Evolutionary conservation across 768 basidiomycete genomes (phyloP).

Genomic region (Clitopilus hobsonii): DNA sequence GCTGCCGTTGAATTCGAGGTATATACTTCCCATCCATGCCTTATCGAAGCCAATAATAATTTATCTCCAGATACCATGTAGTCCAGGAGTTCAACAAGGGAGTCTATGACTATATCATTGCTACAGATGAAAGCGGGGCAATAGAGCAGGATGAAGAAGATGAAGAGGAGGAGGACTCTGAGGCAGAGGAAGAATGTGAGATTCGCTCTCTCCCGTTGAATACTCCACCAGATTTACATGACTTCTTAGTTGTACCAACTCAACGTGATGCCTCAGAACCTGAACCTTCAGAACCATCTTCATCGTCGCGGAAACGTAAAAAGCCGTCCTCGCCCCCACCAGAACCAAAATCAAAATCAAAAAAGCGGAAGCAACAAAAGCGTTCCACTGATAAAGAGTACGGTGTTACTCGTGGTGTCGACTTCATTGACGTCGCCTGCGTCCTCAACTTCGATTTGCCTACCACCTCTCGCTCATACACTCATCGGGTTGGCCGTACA

Average conservation of each 20-base stretch:
- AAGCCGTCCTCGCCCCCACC: slow-evolving; percentile 35
- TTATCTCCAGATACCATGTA: slow-evolving; percentile 70
- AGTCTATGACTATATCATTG: slow-evolving; percentile 97
- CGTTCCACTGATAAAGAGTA: slow-evolving; percentile 65
- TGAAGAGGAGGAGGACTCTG: slow-evolving; percentile 41
- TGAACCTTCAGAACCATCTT: slow-evolving; percentile 13
- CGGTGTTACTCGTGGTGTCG: slow-evolving; percentile 92
- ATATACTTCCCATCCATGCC: slow-evolving; percentile 1
- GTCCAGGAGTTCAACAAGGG: slow-evolving; percentile 99
- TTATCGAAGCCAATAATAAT: neutral
- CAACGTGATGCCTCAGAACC: slow-evolving; percentile 37
- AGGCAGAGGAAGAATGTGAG: slow-evolving; percentile 32
- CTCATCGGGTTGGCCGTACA: slow-evolving; percentile 93
- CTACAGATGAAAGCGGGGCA: slow-evolving; percentile 83
- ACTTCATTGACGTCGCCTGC: slow-evolving; percentile 95
- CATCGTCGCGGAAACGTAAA: slow-evolving; percentile 50
- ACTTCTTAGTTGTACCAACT: slow-evolving; percentile 44
- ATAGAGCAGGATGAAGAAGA: slow-evolving; percentile 41
- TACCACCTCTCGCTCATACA: slow-evolving; percentile 79
- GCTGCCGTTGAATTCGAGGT: slow-evolving; percentile 91
- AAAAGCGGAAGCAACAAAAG: slow-evolving; percentile 50
- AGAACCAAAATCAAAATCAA: slow-evolving; percentile 33
- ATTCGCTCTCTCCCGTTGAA: neutral
- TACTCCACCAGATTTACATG: neutral
- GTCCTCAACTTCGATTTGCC: slow-evolving; percentile 99